These are phyloP conservation scores for Aspergillus neoniger DNA, from an alignment of 2,329 filamentous ascomycete genomes.

Conservation along the genomic window DNA sequence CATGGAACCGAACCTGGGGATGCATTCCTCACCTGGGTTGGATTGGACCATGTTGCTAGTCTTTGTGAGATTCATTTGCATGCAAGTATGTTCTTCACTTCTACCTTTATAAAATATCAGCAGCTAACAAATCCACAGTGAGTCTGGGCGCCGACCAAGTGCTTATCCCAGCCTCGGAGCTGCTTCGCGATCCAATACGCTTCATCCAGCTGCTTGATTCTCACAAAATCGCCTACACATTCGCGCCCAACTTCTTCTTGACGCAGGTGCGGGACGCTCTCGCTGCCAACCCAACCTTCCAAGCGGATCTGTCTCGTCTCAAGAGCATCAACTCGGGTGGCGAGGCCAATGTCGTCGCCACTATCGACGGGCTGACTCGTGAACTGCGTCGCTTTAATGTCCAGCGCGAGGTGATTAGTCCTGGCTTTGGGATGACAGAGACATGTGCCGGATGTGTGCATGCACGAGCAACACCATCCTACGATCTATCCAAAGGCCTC, in stretches of 20 bases:
- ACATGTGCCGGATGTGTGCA: conserved; percentile 49
- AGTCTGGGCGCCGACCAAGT: conserved; percentile 22
- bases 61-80: conserved; percentile 55
- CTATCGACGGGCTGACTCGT: conserved; percentile 39
- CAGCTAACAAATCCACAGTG: neutral
- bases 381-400: conserved; percentile 30
- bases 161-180: conserved; percentile 20
- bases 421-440: conserved; percentile 46
- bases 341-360: conserved; percentile 37
- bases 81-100: conserved; percentile 19
- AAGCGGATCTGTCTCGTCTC: conserved; percentile 7
- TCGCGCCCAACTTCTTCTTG: conserved; percentile 32
- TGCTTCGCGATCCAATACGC: conserved; percentile 33
- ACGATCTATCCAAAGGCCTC: neutral
- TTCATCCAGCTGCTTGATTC: conserved; percentile 47
- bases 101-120: no score
- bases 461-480: neutral
- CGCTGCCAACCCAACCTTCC: neutral
- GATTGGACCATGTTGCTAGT: conserved; percentile 57
- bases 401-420: conserved; percentile 40
- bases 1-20: conserved; percentile 29
- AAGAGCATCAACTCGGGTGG: conserved; percentile 42
- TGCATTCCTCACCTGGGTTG: conserved; percentile 53
- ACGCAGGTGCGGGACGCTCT: conserved; percentile 12
- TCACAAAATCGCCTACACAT: conserved; percentile 34